A percentile compares a stretch with the other conserved stretches of the same genome.
phyloP scores from a whole-genome alignment of 1,139 yeast genomes.

The Citeromyces hawaiiensis region DNA sequence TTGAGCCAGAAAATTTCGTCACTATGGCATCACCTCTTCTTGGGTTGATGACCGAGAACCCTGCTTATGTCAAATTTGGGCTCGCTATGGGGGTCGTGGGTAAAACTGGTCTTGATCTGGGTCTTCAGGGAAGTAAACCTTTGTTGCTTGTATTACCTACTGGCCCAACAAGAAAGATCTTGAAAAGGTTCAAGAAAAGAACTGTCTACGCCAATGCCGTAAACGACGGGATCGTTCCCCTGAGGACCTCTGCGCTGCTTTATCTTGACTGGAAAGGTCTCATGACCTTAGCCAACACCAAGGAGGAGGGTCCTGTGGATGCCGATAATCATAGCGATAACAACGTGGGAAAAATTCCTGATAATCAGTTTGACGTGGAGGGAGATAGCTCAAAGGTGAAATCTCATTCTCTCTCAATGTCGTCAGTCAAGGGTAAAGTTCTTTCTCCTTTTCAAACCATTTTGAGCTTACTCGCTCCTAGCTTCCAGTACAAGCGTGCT shows the following conservation, averaged over 20 bases:
- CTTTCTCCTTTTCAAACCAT: constrained; percentile 31
- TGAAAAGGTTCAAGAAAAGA: constrained; percentile 51
- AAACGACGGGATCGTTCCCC: constrained; percentile 87
- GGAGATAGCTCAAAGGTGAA: constrained; percentile 1
- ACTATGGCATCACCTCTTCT: constrained; percentile 80
- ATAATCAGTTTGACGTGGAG: constrained; percentile 9
- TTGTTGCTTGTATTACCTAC: constrained; percentile 62
- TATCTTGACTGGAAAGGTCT: constrained; percentile 66
- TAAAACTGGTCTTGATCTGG: constrained; percentile 85
- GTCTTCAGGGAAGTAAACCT: constrained; percentile 50
- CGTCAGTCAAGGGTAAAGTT: constrained; percentile 8
- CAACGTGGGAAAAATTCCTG: constrained; percentile 21
- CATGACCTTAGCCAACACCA: constrained; percentile 21
- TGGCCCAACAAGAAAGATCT: constrained; percentile 62
- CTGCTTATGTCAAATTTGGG: constrained; percentile 74
- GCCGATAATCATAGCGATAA: constrained; percentile 2
- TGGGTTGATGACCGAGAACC: constrained; percentile 81
- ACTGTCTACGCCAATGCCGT: constrained; percentile 68
- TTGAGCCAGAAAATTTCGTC: constrained; percentile 71
- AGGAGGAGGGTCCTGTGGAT: background rate
- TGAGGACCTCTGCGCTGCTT: constrained; percentile 72
- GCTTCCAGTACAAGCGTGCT: constrained; percentile 16
- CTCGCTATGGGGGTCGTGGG: constrained; percentile 86
- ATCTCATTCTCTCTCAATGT: constrained; percentile 4
- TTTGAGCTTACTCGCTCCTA: constrained; percentile 21